A percentile compares a stretch with the other conserved stretches of the same genome.
Conservation (phyloP, 345 rosid species). For the Lepidium aucheri region DNA sequence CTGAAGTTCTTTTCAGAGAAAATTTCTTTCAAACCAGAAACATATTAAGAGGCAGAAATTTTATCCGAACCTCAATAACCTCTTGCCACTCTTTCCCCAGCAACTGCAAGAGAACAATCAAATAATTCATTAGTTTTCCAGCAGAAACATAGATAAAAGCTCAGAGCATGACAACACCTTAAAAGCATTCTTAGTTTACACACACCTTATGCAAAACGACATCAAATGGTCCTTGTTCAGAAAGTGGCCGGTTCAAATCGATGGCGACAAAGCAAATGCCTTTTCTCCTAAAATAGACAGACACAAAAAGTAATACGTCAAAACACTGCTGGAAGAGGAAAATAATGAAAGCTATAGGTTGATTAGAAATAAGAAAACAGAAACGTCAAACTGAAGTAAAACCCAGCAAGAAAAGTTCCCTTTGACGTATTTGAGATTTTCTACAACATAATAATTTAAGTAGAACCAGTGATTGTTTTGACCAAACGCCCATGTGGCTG, state of each 20-base stretch:
- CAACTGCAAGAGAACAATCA: constrained; percentile 44
- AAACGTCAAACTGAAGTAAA: not conserved
- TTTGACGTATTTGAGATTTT: not conserved
- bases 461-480: constrained; percentile 12
- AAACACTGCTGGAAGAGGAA: not conserved
- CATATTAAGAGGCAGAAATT: not conserved
- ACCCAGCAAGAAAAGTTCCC: not conserved
- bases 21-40: not conserved
- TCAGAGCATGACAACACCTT: not conserved
- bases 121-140: constrained; percentile 26
- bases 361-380: constrained; percentile 6
- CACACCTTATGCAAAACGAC: constrained; percentile 73
- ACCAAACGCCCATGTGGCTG: constrained; percentile 19
- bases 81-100: constrained; percentile 72
- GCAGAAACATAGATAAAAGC: not conserved
- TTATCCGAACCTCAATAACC: constrained; percentile 60
- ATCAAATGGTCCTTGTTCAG: constrained; percentile 95
- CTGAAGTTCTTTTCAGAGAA: too few species aligned
- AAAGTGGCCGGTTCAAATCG: constrained; percentile 51
- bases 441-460: constrained; percentile 8
- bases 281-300: constrained; percentile 53
- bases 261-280: constrained; percentile 75
- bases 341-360: constrained; percentile 6
- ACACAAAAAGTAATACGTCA: not conserved
- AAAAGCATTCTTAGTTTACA: constrained; percentile 4